Evolutionary conservation across 2,329 filamentous ascomycete species (phyloP), one percentile per base, ranked within the genome.

Genomic region (Neophaeococcomyces aloes): DNA sequence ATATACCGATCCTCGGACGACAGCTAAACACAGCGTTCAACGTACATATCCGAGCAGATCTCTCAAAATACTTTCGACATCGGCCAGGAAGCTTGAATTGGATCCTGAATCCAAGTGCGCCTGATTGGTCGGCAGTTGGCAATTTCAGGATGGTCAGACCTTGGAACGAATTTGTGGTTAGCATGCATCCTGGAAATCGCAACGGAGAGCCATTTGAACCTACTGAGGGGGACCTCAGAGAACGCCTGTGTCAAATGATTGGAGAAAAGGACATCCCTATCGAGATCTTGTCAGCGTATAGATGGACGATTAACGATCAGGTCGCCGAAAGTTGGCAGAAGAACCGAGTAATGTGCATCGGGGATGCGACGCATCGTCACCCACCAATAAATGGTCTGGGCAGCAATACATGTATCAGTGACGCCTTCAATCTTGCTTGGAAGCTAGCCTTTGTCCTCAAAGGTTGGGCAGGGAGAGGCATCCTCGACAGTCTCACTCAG

Each of bases 381-480:
- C 61, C 62, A 14, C 62, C 62, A 0, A 60, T 57, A 51, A 60
- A 61, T 13, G 62, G 57, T 4, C 54, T 64, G 3, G 63, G 63
- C 3, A 51, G 60, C 44, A 65, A 65, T 42, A 63, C 60, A 1
- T 62, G 61, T 8, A 51, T 65, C 3, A 59, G 62, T 44, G 63
- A 65, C 42, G 59, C 56, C 1, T 57, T 60, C 29, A 65, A 65
- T 44, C 53, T 65, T 7, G 72, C 70, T 10, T 76, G 71, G 72
- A 76, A 76, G 47, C 58, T 75, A 15, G 65, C 67, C 2, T 70
- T 71, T 48, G 71, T 72, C 2, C 29, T 61, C 47, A 53, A 63
- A 27, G 27, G 63, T 66, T 41, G 23, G 23, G 23, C 23, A 56
- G 58, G 47, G 67, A 68, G 0, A 53, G 53, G 1, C 13, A 27